Conservation (phyloP, 2,329 filamentous ascomycete genomes). For the Diaporthe sp. region DNA sequence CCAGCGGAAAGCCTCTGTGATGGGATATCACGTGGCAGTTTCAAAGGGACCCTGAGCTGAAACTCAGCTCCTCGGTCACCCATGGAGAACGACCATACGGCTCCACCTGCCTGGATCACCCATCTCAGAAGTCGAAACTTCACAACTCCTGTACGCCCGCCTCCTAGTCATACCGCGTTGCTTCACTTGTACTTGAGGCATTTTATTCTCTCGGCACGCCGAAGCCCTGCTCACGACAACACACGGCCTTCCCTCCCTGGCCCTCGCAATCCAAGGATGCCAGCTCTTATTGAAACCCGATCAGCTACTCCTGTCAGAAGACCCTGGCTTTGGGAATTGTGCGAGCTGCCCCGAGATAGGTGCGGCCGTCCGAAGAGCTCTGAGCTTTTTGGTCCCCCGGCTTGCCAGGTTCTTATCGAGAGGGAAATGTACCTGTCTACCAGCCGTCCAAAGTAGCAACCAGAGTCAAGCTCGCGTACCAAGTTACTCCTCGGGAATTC, state of each 20-base stretch:
- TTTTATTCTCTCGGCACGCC: conserved; percentile 34
- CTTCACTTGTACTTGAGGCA: conserved; percentile 37
- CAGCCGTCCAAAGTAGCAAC: conserved; percentile 23
- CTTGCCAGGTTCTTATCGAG: conserved; percentile 24
- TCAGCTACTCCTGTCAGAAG: conserved; percentile 36
- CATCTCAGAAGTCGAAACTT: conserved; percentile 40
- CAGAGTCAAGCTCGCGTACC: not conserved
- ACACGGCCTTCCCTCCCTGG: conserved; percentile 25
- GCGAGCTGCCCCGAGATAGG: conserved; percentile 35
- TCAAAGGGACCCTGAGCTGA: conserved; percentile 36
- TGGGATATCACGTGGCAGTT: conserved; percentile 32
- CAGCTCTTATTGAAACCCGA: conserved; percentile 39
- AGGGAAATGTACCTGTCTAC: conserved; percentile 20
- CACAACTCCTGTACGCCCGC: conserved; percentile 29
- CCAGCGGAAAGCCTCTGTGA: conserved; percentile 12
- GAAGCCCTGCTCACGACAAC: conserved; percentile 18
- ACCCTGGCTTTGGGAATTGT: conserved; percentile 15
- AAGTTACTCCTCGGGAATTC: conserved; percentile 30
- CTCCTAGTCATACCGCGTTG: conserved; percentile 30
- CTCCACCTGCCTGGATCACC: conserved; percentile 40
- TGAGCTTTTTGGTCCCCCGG: conserved; percentile 1
- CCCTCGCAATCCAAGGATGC: conserved; percentile 34
- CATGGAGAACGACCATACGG: conserved; percentile 35
- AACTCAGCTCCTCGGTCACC: conserved; percentile 38
- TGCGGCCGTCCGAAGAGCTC: conserved; percentile 33